Base-by-base conservation (phyloP, 306 rosid genomes). In the Prunus campanulata region DNA sequence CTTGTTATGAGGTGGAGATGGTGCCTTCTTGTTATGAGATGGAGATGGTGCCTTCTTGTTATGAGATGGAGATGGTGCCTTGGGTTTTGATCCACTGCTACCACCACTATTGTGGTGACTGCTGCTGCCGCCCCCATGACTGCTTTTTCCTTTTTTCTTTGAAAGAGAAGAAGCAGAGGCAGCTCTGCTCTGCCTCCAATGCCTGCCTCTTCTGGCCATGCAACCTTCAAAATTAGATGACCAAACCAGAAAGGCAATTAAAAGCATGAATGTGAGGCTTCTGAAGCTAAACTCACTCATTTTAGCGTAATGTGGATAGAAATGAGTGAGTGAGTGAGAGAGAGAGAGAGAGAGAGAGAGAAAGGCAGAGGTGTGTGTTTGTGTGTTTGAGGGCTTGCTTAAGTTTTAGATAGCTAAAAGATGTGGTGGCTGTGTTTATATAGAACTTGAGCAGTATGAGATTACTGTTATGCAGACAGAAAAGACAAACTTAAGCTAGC, bases 131-230 rank as follows among this genome's bases (percentile, higher is more conserved):
- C 76, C 55, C 3, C 64, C 48, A n/a, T 66, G 65, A 8, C 44
- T 80, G 11, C 48, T 80, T 66, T 92, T 88, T 63, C 90, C 91
- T 77, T 88, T 94, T 83, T 85, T 92, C 85, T 92, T 88, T 25
- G 42, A 75, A 65, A 88, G 75, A 82, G 90, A 85, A 82, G 90
- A 84, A 50, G 84, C 74, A 2, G 89, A 85, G 70, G 71, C 16
- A 30, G 32, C 88, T 78, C 90, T 90, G 77, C 70, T 84, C 24
- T 82, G 85, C 77, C 89, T 91, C 97, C 94, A 90, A 80, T 92
- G 97, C 82, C 86, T 90, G 3, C 92, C 88, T 85, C 92, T 86
- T 84, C 97, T 89, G 11, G 90, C 99, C 91, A 84, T 86, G 93
- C 97, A 92, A 59, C 81, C 76, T 62, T 92, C 99, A 80, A 92